phyloP scores from a whole-genome alignment of 2,329 filamentous ascomycete species.

The Anthostomella pinea region DNA sequence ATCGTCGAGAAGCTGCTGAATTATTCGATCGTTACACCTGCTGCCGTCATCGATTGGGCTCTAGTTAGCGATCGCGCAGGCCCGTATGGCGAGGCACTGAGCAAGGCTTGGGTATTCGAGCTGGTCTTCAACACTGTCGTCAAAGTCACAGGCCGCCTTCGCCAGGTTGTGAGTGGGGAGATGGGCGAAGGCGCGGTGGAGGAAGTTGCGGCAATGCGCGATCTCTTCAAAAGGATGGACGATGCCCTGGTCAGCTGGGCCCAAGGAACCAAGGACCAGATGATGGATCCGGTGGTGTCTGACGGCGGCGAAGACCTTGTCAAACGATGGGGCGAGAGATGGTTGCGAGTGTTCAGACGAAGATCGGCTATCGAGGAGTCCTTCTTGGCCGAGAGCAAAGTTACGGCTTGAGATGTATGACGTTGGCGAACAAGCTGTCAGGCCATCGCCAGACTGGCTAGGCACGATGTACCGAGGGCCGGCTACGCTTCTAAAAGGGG shows the following conservation, averaged over 20 bases:
- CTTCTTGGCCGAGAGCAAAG: constrained; percentile 25
- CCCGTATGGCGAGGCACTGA: constrained; percentile 63
- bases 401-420: constrained; percentile 10
- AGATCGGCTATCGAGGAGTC: constrained; percentile 84
- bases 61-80: constrained; percentile 55
- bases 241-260: constrained; percentile 74
- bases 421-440: too few species aligned
- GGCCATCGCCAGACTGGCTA: too few species aligned
- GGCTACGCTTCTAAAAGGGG: too few species aligned
- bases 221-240: constrained; percentile 77
- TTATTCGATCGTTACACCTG: constrained; percentile 88
- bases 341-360: constrained; percentile 80
- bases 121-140: constrained; percentile 83
- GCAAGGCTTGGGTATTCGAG: constrained; percentile 78
- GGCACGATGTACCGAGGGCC: too few species aligned
- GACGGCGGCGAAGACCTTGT: constrained; percentile 64
- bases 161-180: constrained; percentile 69
- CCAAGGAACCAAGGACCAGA: constrained; percentile 67
- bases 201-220: constrained; percentile 72
- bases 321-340: constrained; percentile 77
- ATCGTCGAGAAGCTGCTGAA: constrained; percentile 97
- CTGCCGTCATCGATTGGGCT: constrained; percentile 86
- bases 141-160: constrained; percentile 84
- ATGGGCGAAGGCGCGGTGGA: constrained; percentile 51
- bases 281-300: constrained; percentile 59